phyloP scores from a whole-genome alignment of 495 filamentous ascomycete genomes.

The Podospora conica region DNA sequence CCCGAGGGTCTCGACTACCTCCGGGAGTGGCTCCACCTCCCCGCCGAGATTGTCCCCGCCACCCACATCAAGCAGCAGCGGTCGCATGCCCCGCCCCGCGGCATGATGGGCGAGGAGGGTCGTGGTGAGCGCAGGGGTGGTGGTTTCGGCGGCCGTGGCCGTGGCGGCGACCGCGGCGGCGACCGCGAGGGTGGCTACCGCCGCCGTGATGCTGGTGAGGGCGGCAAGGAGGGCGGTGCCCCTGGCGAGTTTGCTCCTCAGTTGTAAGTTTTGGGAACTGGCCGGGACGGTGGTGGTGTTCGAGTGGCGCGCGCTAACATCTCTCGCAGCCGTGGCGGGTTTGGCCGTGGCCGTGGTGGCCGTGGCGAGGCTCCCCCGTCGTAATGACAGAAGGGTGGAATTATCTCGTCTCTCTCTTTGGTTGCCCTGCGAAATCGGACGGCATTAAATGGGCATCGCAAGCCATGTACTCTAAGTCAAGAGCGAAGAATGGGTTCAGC shows the following conservation, averaged over 20 bases:
- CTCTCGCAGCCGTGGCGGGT: constrained; percentile 69
- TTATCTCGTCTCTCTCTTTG: constrained; percentile 31
- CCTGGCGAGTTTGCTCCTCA: constrained; percentile 91
- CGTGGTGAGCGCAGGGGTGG: constrained; percentile 63
- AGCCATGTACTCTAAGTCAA: constrained; percentile 47
- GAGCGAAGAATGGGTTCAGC: constrained; percentile 28
- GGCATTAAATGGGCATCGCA: constrained; percentile 37
- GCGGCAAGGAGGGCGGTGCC: constrained; percentile 91
- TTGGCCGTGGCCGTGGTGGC: constrained; percentile 83
- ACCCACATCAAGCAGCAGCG: constrained; percentile 99
- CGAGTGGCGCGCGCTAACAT: constrained; percentile 23
- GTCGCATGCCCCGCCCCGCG: constrained; percentile 93
- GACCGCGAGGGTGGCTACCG: constrained; percentile 92
- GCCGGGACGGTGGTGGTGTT: not conserved
- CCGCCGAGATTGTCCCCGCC: constrained; percentile 97
- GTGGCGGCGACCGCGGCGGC: constrained; percentile 61
- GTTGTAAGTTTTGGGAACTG: constrained; percentile 54
- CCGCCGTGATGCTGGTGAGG: constrained; percentile 70
- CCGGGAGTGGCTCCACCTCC: constrained; percentile 99
- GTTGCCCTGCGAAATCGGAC: constrained; percentile 21
- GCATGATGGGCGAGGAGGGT: constrained; percentile 95
- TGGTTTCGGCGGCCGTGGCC: constrained; percentile 52
- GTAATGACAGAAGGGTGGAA: constrained; percentile 36
- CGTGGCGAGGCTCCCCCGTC: constrained; percentile 66
- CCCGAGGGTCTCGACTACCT: constrained; percentile 99